Evolutionary conservation across 352 stramenopile genomes (phyloP).

Genomic region (Phytophthora litchii): DNA sequence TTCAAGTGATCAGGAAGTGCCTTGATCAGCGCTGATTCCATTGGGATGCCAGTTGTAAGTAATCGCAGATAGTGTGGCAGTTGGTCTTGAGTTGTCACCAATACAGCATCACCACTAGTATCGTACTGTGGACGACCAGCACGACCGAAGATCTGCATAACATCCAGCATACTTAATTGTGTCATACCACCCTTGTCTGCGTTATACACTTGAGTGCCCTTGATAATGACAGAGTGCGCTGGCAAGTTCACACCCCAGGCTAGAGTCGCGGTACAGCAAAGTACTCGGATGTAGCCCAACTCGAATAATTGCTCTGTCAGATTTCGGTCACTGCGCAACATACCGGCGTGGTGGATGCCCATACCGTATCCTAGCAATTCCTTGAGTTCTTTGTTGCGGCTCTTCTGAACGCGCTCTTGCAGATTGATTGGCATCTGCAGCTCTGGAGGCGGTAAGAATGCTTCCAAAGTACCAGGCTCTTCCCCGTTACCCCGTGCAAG

Average conservation of each 20-base stretch:
- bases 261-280: constrained; percentile 99
- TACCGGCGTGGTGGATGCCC: constrained; percentile 98
- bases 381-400: constrained; percentile 94
- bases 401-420: constrained; percentile 89
- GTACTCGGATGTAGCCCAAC: constrained; percentile 95
- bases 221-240: constrained; percentile 99
- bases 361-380: constrained; percentile 95
- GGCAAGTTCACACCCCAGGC: constrained; percentile 99
- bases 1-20: constrained; percentile 99
- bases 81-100: constrained; percentile 98
- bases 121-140: constrained; percentile 99
- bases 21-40: constrained; percentile 99
- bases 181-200: constrained; percentile 98
- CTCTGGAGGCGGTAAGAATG: constrained; percentile 62
- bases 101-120: constrained; percentile 96
- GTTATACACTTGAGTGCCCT: constrained; percentile 99
- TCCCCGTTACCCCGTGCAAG: constrained; percentile 77
- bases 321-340: constrained; percentile 95
- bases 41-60: constrained; percentile 95
- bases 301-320: constrained; percentile 98
- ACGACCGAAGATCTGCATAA: constrained; percentile 99
- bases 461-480: constrained; percentile 55
- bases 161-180: constrained; percentile 98
- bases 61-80: constrained; percentile 95
- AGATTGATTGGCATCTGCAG: constrained; percentile 62